Evolutionary conservation across 1,284 basidiomycete genomes (phyloP), one percentile per base, ranked within the genome.

Genomic region (Stygiomarasmius scandens): DNA sequence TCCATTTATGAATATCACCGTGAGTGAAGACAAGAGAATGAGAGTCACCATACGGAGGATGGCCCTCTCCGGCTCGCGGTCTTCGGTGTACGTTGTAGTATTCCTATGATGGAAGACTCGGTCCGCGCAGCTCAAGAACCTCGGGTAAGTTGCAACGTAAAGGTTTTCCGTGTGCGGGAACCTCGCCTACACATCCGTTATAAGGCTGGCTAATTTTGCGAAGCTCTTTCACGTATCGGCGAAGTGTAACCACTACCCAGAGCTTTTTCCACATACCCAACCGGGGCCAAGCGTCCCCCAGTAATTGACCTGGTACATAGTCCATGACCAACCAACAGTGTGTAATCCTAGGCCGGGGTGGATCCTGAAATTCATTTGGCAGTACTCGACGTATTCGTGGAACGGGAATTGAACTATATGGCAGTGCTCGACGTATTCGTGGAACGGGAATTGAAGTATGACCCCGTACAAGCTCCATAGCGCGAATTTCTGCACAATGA

Each of bases 261-360:
- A 61, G 45, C 25, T 55, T 25, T 3, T 25, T 22, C 27, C 56
- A 44, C 23, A 49, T 38, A 43, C 46, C 29, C 22, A 60, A 23
- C 20, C 8, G 23, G 2, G 23, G 12, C 59, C 58, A 55, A 11
- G 23, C 14, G 19, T 6, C 27, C 19, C 46, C 20, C n/a, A 58
- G 48, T 19, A 23, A 44, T 27, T 56, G 32, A 4, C 54, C 54
- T 10, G 52, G 34, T 5, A 60, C 53, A 32, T 52, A 50, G 25
- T 58, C 61, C 58, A 58, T 55, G n/a, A 58, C 23, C 14, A 60
- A 14, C 22, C 23, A 46, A 32, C 27, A 44, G 14, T 20, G 20
- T 12, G 29, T 32, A 6, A 12, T 32, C 29, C 29, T 12, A 32
- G 29, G 29, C n/a, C n/a, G n/a, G 36, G 9, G 44, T 8, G 6